phyloP scores from a whole-genome alignment of 2,329 filamentous ascomycete genomes.

The Epichloe coenophiala region DNA sequence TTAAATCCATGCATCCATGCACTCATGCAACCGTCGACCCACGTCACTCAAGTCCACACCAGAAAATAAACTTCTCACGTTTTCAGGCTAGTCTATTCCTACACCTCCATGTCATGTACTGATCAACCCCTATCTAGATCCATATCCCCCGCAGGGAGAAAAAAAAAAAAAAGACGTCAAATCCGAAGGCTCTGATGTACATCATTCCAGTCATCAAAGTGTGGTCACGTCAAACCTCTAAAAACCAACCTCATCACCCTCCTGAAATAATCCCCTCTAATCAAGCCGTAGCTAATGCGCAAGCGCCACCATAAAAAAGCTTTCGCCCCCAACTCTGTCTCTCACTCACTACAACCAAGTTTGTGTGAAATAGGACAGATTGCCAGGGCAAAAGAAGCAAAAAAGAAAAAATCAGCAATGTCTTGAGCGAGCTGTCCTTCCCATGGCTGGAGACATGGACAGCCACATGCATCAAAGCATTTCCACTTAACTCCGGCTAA shows the following conservation, averaged over 20 bases:
- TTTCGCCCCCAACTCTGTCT: background rate
- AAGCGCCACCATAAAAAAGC: background rate
- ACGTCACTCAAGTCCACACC: no score
- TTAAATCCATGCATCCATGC: no score
- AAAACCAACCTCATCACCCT: background rate
- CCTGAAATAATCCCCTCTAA: background rate
- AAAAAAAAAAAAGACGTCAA: background rate
- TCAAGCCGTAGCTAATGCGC: background rate
- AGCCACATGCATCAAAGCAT: background rate
- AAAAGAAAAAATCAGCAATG: background rate
- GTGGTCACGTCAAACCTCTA: background rate
- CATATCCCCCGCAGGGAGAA: background rate
- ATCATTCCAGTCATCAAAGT: conserved; percentile 15
- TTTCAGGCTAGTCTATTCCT: no score
- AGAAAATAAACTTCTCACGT: no score
- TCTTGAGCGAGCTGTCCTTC: background rate
- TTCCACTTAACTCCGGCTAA: background rate
- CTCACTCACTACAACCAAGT: no score
- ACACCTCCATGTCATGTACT: background rate
- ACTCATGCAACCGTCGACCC: no score
- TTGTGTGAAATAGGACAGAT: background rate
- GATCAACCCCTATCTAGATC: background rate
- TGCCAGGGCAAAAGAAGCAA: background rate
- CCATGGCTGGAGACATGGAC: background rate
- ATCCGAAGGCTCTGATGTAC: conserved; percentile 10